These are phyloP conservation scores for Termitomyces sp. DNA, from an alignment of 768 basidiomycete species.

Conservation along the genomic window DNA sequence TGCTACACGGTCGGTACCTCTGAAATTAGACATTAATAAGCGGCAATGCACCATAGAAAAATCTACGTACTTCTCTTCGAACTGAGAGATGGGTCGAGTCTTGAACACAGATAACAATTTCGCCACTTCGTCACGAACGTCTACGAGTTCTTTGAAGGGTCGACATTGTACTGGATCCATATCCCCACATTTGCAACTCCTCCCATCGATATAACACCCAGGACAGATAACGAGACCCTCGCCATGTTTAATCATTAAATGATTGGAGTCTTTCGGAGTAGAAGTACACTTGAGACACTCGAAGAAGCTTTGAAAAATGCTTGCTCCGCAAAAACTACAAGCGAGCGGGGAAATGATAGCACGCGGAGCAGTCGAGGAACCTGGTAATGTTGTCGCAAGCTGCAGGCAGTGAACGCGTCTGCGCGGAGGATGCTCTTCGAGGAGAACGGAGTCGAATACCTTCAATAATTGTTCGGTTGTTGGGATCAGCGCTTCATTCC, in stretches of 20 bases:
- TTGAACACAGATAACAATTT: constrained; percentile 8
- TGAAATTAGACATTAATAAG: background rate
- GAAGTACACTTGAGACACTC: constrained; percentile 53
- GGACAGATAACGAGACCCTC: constrained; percentile 59
- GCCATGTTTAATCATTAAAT: constrained; percentile 20
- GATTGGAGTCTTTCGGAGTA: background rate
- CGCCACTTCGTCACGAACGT: constrained; percentile 32
- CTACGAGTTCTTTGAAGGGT: constrained; percentile 42
- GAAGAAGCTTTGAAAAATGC: constrained; percentile 81
- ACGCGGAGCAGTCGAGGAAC: background rate
- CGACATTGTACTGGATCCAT: constrained; percentile 65
- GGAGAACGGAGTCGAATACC: constrained; percentile 50
- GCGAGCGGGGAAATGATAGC: constrained; percentile 28
- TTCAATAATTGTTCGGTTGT: constrained; percentile 34
- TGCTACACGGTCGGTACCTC: background rate
- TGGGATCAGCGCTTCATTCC: constrained; percentile 4
- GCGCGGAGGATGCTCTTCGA: constrained; percentile 38
- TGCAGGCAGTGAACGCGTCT: constrained; percentile 17
- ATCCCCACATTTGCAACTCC: constrained; percentile 55
- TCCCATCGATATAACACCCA: constrained; percentile 76
- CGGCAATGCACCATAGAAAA: no score
- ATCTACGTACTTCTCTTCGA: background rate
- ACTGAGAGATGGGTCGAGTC: background rate
- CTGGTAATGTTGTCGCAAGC: background rate
- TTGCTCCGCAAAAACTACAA: constrained; percentile 80